Conservation (phyloP, 1,284 basidiomycete species). For the Puccinia horiana region DNA sequence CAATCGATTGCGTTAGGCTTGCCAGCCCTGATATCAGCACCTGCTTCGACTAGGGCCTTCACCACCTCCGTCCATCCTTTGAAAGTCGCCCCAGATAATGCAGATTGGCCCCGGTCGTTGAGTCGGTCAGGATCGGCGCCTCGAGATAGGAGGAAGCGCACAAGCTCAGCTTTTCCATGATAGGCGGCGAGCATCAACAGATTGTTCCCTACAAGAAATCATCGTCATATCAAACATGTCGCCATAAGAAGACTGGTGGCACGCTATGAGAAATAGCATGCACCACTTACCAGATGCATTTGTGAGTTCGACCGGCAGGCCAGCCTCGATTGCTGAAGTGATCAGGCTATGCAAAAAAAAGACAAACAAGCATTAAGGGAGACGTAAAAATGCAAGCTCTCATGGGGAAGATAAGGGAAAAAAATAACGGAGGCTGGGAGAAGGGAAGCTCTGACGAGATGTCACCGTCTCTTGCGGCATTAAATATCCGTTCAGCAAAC, state of each 20-base stretch:
- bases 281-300: slow-evolving; percentile 60
- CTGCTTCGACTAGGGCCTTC: slow-evolving; percentile 65
- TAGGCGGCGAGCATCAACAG: slow-evolving; percentile 81
- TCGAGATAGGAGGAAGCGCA: slow-evolving; percentile 63
- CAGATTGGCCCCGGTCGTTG: slow-evolving; percentile 77
- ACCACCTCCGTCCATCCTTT: slow-evolving; percentile 71
- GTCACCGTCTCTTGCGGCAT: slow-evolving; percentile 70
- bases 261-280: not conserved
- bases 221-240: slow-evolving; percentile 52
- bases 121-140: slow-evolving; percentile 60
- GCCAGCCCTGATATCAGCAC: slow-evolving; percentile 71
- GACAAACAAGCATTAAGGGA: not conserved
- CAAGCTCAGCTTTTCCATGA: slow-evolving; percentile 69
- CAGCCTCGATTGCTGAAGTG: slow-evolving; percentile 67
- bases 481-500: slow-evolving; percentile 75
- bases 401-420: not conserved
- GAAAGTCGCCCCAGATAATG: slow-evolving; percentile 79
- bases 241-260: too few relatives aligned
- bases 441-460: slow-evolving; percentile 54
- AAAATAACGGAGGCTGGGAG: not conserved
- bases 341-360: slow-evolving; percentile 58
- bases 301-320: slow-evolving; percentile 75
- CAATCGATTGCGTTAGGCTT: slow-evolving; percentile 73
- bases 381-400: not conserved
- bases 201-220: slow-evolving; percentile 62